These are phyloP conservation scores for Bryoerythrophyllum caledonicum DNA, from an alignment of 225 moss, liverwort and hornwort species.

Conservation along the genomic window DNA sequence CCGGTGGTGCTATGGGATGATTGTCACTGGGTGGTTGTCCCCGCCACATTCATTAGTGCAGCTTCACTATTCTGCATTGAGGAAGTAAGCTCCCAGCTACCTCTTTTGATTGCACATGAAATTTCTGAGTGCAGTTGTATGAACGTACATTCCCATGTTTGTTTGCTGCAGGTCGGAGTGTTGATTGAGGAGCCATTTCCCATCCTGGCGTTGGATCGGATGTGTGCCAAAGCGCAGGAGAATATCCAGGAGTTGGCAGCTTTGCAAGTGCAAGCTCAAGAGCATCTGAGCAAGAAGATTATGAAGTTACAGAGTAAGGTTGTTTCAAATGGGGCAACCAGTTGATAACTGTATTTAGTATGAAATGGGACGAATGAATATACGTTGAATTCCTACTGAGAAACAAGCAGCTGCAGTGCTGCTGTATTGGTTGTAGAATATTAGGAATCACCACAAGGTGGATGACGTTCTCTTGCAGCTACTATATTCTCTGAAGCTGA, in stretches of 20 bases:
- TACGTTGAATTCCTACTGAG: neutral
- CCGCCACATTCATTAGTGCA: slow-evolving; percentile 75
- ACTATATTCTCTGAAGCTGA: neutral
- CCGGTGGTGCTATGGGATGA: slow-evolving; percentile 95
- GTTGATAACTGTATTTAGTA: neutral
- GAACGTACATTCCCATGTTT: too few relatives aligned
- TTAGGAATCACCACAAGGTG: neutral
- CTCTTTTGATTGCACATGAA: too few relatives aligned
- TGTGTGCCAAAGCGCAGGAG: slow-evolving; percentile 56
- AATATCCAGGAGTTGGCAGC: slow-evolving; percentile 51
- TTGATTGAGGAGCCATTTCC: slow-evolving; percentile 71
- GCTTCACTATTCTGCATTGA: slow-evolving; percentile 68
- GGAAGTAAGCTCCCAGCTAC: slow-evolving; percentile 39
- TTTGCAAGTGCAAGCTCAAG: slow-evolving; percentile 43
- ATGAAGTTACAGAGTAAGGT: slow-evolving; percentile 23
- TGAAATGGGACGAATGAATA: neutral
- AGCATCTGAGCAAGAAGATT: slow-evolving; percentile 47
- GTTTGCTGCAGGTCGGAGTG: slow-evolving; percentile 56
- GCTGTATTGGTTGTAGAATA: neutral
- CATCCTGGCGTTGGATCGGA: slow-evolving; percentile 62
- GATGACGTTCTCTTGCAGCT: neutral
- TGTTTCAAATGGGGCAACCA: slow-evolving; percentile 41
- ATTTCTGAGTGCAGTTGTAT: too few relatives aligned
- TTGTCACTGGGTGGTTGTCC: slow-evolving; percentile 87
- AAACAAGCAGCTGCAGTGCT: neutral